Evolutionary conservation across 495 filamentous ascomycete species (phyloP), one percentile per base, ranked within the genome.

Genomic region (Hypoxylon crocopeplum): DNA sequence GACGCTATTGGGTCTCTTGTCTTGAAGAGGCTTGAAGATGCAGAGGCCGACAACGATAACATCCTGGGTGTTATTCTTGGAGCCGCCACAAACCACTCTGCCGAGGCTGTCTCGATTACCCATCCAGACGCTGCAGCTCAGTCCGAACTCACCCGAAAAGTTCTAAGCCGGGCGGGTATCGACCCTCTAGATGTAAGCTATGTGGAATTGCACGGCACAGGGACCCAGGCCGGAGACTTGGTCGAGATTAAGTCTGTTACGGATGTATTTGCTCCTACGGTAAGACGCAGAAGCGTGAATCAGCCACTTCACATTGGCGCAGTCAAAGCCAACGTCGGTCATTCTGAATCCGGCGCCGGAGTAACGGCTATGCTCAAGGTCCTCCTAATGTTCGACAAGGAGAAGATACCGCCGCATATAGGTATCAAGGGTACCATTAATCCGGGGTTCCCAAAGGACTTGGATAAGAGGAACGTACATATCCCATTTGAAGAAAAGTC

Each of bases 341-440:
- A 84, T 54, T 22, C 67, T 8, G 81, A 82, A 61, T 77, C 68
- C 0, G 67, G 72, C 0, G 68, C 69, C 33, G 79, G 80, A 0
- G 52, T 82, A 15, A 64, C 75, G 0, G 72, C 69, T 1, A 38
- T 83, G 0, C 75, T 45, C 7, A 94, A 94, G 69, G 78, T 87
- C 1, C 61, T 92, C 38, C 70, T 91, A 62, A 91, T 92, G 86
- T 72, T 92, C 75, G 73, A 82, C 62, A 82, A 89, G 59, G 83
- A 81, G 63, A 78, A 75, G 39, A 91, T 93, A 29, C 88, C 88
- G 4, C 85, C 88, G 2, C 87, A 90, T 4, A 10, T 69, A 17
- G 56, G 56, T 2, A 52, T 68, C 64, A 57, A 77, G 55, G 46
- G 61, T 65, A 56, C 51, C 8, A 88, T 70, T 87, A 90, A 86